Evolutionary conservation across 2,329 filamentous ascomycete species (phyloP).

Genomic region (Emergomyces africanus): DNA sequence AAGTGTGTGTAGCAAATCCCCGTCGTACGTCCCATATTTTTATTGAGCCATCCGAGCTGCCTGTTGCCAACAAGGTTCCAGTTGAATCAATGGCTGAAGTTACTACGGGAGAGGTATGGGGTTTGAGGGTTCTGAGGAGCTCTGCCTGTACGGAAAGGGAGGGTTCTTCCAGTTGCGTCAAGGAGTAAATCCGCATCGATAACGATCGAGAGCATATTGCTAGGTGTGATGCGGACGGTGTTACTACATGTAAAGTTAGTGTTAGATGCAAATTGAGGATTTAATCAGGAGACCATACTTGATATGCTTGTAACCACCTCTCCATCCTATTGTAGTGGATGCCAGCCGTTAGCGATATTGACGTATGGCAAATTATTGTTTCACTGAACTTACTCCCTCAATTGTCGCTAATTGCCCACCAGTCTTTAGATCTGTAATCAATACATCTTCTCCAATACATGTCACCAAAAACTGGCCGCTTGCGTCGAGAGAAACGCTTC

Average conservation of each 20-base stretch:
- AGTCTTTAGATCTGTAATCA: slow-evolving; percentile 73
- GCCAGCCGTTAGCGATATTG: slow-evolving; percentile 1
- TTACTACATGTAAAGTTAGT: slow-evolving; percentile 43
- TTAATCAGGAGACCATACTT: slow-evolving; percentile 18
- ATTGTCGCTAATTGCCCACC: slow-evolving; percentile 72
- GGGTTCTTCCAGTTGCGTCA: slow-evolving; percentile 46
- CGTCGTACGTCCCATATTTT: slow-evolving; percentile 94
- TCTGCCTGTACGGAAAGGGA: slow-evolving; percentile 50
- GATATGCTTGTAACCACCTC: slow-evolving; percentile 35
- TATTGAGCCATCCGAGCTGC: slow-evolving; percentile 81
- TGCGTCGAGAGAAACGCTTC: slow-evolving; percentile 70
- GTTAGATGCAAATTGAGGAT: background rate
- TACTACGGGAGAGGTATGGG: slow-evolving; percentile 80
- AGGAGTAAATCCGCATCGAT: slow-evolving; percentile 80
- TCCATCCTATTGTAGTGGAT: slow-evolving; percentile 46
- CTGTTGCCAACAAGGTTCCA: slow-evolving; percentile 80
- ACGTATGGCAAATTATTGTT: slow-evolving; percentile 9
- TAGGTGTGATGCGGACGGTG: slow-evolving; percentile 75
- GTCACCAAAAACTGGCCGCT: slow-evolving; percentile 73
- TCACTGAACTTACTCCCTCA: slow-evolving; percentile 58
- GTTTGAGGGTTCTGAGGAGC: slow-evolving; percentile 70
- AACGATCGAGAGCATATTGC: slow-evolving; percentile 90
- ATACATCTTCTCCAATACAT: slow-evolving; percentile 79
- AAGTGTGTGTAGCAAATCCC: slow-evolving; percentile 88
- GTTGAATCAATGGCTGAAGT: slow-evolving; percentile 75